Percentiles rank a stretch among this genome's conserved stretches.
phyloP scores from a whole-genome alignment of 2,329 filamentous ascomycete species.

The Trichoderma oligosporum region DNA sequence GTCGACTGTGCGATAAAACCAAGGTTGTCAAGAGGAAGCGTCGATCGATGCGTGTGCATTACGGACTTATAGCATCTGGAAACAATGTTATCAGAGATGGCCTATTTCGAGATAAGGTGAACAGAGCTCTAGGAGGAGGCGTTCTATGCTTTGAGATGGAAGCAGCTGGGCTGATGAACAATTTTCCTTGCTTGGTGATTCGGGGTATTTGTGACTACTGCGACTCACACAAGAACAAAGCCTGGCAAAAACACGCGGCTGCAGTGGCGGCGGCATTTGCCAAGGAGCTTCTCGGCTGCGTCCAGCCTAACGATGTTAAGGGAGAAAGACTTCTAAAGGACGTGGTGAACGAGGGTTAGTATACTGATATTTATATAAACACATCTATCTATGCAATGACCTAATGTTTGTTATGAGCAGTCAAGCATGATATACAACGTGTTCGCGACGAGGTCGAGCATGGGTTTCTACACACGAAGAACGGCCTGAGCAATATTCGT shows the following conservation, averaged over 20 bases:
- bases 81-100: constrained; percentile 25
- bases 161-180: constrained; percentile 23
- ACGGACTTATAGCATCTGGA: constrained; percentile 27
- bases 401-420: too few species aligned
- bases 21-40: neutral
- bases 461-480: neutral
- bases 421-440: neutral
- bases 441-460: neutral
- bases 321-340: neutral
- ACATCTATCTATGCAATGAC: too few species aligned
- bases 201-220: constrained; percentile 38
- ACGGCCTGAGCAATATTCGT: neutral
- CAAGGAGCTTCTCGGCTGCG: constrained; percentile 22
- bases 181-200: constrained; percentile 31
- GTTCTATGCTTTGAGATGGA: constrained; percentile 28
- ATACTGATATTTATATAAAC: neutral
- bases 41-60: constrained; percentile 19
- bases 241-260: constrained; percentile 36
- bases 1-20: neutral
- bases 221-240: constrained; percentile 38
- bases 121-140: neutral
- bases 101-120: constrained; percentile 14
- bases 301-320: neutral
- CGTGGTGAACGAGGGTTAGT: neutral
- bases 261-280: constrained; percentile 31